Base-by-base conservation (phyloP, 768 basidiomycete species). In the Rhizopogon vesiculosus region DNA sequence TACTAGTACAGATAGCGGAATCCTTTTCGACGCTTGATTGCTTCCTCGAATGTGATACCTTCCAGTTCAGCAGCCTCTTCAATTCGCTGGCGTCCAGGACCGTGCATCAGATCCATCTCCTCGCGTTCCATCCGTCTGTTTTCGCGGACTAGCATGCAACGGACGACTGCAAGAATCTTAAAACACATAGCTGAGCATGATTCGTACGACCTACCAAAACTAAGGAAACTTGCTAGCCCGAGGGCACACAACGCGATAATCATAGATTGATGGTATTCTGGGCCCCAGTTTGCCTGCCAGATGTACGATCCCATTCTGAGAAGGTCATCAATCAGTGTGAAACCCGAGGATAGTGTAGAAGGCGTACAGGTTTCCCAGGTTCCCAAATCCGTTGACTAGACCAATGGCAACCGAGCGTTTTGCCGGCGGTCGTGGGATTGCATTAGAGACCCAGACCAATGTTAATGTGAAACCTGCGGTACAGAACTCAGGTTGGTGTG, bases 181-280 rank as follows among this genome's bases (percentile, higher is more conserved):
- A 41, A 35, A 33, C 8, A 5, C 19, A 8, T 48, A 15, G 53
- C 16, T 18, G 8, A 19, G 41, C n/a, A 46, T 10, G 29, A 29
- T 18, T 8, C 8, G 29, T 29, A 10, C 9, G 16, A 38, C 16
- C 31, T 53, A 79, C 78, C 65, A 25, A 76, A 57, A 15, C 72
- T 62, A 15, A 80, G 70, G 0, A 65, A 46, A 8, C 66, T 65
- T 28, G 70, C 65, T 7, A 75, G 56, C 3, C 50, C 62, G n/a
- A 78, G 64, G 0, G 71, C 65, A n/a, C 64, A 67, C 3, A 76
- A 61, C 1, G 72, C 74, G 51, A 86, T 84, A 40, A 73, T 74
- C 83, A 86, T 83, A 1, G 83, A 83, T 49, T 72, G 81, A 53
- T 83, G 83, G 57, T 86, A 87, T 55, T 75, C 60, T 0, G 84